Evolutionary conservation across 331 rosid genomes (phyloP), one percentile per base, ranked within the genome.

Genomic region (Malus hybrid): DNA sequence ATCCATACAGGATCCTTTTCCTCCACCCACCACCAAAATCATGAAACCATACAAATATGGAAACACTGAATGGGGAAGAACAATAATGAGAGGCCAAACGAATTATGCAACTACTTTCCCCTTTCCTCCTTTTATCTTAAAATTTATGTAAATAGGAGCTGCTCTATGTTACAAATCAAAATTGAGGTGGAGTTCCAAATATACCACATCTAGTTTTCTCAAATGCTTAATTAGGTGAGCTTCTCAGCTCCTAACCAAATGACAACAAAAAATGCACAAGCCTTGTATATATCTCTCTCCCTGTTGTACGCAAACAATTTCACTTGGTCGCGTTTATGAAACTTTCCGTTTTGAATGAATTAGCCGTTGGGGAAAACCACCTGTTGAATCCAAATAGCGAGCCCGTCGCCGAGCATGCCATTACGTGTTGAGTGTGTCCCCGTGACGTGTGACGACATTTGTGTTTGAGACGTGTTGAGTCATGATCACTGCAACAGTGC

Each of bases 111-210:
- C 85, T 80, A 73, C 79, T 86, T 76, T 70, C 62, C 76, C 72
- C 69, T 77, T 57, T 77, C 78, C 84, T 83, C 73, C 79, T 85
- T 79, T 87, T 92, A 92, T 90, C 88, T 79, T 81, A 90, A 93
- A 90, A 79, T 88, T 86, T 83, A 83, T 80, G 78, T 79, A 83
- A 87, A 85, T 71, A 86, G 76, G 77, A 80, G 90, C 13, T 24
- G 57, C 90, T 81, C 83, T 89, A 89, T 90, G 96, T 86, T 86
- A 90, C 99, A 95, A 87, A 92, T 88, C 98, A 95, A 95, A 95
- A 95, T 87, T 92, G 90, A 78, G 85, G 91, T 79, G 86, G 89
- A 76, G 91, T 80, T 82, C 92, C 81, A 81, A 85, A 86, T 50
- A 88, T 50, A 89, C 92, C 93, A 87, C 92, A 79, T 90, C 86